These are phyloP conservation scores for Hypoxylon lenormandii DNA, from an alignment of 495 filamentous ascomycete species.

Conservation along the genomic window DNA sequence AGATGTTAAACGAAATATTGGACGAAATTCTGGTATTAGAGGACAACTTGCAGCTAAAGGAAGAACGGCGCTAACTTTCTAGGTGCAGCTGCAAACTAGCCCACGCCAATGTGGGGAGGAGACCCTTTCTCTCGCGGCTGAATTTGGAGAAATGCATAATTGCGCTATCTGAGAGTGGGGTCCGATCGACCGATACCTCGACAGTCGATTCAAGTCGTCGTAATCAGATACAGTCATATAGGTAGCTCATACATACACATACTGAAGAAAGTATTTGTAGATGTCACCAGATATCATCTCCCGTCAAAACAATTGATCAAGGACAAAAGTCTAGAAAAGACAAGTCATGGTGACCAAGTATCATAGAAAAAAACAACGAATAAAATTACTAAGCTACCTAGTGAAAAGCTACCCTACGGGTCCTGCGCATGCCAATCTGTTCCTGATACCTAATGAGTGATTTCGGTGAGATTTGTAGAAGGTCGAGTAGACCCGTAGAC, in stretches of 20 bases:
- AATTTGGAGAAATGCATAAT: constrained; percentile 32
- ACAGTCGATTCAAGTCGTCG: not conserved
- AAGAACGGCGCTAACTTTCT: constrained; percentile 14
- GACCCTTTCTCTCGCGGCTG: constrained; percentile 37
- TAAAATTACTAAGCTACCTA: constrained; percentile 40
- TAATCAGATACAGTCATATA: not conserved
- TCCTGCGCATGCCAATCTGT: constrained; percentile 45
- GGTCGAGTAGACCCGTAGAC: constrained; percentile 1
- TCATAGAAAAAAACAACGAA: constrained; percentile 18
- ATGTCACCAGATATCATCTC: too few relatives aligned
- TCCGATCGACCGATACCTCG: not conserved
- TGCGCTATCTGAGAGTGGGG: constrained; percentile 4
- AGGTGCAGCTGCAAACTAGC: constrained; percentile 6
- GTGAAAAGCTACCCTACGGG: constrained; percentile 30
- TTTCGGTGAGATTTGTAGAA: constrained; percentile 29
- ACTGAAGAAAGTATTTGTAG: too few relatives aligned
- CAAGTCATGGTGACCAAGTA: too few relatives aligned
- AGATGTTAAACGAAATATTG: too few relatives aligned
- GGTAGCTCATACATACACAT: too few relatives aligned
- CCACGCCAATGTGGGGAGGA: constrained; percentile 20
- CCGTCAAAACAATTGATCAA: too few relatives aligned
- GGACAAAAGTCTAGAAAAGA: too few relatives aligned
- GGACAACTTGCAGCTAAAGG: constrained; percentile 47
- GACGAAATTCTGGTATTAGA: constrained; percentile 9
- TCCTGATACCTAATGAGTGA: constrained; percentile 41